Conservation (phyloP, 2,329 filamentous ascomycete genomes). For the Fusarium tupiense region DNA sequence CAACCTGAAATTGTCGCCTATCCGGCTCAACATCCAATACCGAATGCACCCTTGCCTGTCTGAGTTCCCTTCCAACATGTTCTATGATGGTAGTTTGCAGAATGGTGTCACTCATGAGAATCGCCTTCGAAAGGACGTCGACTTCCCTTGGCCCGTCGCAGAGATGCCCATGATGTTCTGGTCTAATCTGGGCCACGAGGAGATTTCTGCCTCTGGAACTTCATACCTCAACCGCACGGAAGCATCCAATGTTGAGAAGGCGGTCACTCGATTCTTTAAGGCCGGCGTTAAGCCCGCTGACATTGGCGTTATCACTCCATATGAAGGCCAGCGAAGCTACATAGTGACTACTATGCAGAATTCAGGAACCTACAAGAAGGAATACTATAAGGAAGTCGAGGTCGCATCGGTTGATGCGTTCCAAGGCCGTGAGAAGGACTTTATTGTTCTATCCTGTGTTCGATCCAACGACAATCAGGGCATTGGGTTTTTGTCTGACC, state of each 20-base stretch:
- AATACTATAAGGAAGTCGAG: constrained; percentile 98
- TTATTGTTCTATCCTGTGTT: constrained; percentile 97
- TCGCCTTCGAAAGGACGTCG: constrained; percentile 89
- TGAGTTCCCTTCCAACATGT: constrained; percentile 99
- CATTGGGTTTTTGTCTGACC: constrained; percentile 98
- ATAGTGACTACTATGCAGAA: constrained; percentile 99
- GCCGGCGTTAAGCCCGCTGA: constrained; percentile 92
- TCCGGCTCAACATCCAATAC: constrained; percentile 95
- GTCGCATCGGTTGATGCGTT: constrained; percentile 98
- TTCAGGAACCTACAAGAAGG: constrained; percentile 96
- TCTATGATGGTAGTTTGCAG: constrained; percentile 96
- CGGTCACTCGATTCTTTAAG: constrained; percentile 98
- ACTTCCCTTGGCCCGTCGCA: constrained; percentile 95
- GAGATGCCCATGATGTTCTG: constrained; percentile 99
- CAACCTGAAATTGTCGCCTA: constrained; percentile 88
- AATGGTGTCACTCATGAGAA: constrained; percentile 94
- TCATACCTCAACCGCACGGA: constrained; percentile 98
- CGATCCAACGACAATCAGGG: constrained; percentile 99
- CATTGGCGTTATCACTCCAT: constrained; percentile 98
- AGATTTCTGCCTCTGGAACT: constrained; percentile 96
- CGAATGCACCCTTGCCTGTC: constrained; percentile 99
- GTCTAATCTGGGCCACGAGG: constrained; percentile 97
- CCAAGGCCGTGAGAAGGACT: constrained; percentile 98
- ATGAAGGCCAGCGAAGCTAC: constrained; percentile 97
- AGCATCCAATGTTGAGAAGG: constrained; percentile 97